Evolutionary conservation across 495 filamentous ascomycete genomes (phyloP).

Genomic region (Cercophora scortea): DNA sequence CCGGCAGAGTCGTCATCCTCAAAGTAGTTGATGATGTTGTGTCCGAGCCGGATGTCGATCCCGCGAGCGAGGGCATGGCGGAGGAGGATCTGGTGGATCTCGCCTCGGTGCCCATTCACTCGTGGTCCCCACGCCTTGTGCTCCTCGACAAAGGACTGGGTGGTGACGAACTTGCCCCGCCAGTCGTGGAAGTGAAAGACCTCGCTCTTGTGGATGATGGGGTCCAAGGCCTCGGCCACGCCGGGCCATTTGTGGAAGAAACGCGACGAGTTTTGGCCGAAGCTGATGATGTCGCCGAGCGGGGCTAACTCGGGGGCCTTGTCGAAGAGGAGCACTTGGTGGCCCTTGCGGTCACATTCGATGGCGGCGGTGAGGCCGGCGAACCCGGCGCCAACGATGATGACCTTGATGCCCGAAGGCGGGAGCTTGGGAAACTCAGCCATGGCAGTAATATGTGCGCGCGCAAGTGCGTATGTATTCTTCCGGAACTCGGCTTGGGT

Average conservation of each 20-base stretch:
- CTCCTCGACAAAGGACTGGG: slow-evolving; percentile 2
- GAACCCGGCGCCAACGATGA: slow-evolving; percentile 27
- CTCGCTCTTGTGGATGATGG: slow-evolving; percentile 31
- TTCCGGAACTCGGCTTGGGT: not conserved
- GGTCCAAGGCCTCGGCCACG: slow-evolving; percentile 27
- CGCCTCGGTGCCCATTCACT: slow-evolving; percentile 40
- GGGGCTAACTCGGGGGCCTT: slow-evolving; percentile 29
- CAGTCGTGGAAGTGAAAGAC: slow-evolving; percentile 25
- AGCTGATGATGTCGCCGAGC: slow-evolving; percentile 39
- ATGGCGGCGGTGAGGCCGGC: slow-evolving; percentile 52
- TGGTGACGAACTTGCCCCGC: slow-evolving; percentile 24
- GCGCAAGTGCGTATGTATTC: too few species aligned
- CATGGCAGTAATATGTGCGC: slow-evolving; percentile 8
- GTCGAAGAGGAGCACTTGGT: slow-evolving; percentile 43
- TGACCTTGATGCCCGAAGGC: slow-evolving; percentile 42
- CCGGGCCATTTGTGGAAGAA: slow-evolving; percentile 37
- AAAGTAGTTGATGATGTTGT: slow-evolving; percentile 41
- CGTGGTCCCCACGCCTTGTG: slow-evolving; percentile 9
- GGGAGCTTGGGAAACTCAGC: slow-evolving; percentile 12
- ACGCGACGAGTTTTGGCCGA: slow-evolving; percentile 34
- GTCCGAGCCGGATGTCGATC: slow-evolving; percentile 38
- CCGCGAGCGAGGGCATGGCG: slow-evolving; percentile 39
- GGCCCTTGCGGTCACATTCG: slow-evolving; percentile 55
- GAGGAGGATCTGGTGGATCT: slow-evolving; percentile 44
- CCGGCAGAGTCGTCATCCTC: slow-evolving; percentile 39